These are phyloP conservation scores for Neurospora terricola DNA, from an alignment of 495 filamentous ascomycete genomes.

Conservation along the genomic window DNA sequence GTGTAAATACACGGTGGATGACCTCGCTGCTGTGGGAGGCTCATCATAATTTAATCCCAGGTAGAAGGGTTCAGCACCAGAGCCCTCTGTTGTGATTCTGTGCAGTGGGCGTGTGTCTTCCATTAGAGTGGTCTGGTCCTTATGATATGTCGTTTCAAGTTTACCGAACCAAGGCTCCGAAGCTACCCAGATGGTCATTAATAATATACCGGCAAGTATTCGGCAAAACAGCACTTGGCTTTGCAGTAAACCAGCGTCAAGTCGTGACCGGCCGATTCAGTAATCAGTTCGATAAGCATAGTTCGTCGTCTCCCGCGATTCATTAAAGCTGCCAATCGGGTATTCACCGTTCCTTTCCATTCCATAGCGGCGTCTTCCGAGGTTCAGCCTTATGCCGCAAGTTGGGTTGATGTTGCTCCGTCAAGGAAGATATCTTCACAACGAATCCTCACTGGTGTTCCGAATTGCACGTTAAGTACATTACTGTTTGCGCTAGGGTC, in stretches of 20 bases:
- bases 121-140: not conserved
- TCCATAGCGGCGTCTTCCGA: not conserved
- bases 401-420: not conserved
- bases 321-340: not conserved
- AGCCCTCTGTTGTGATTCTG: not conserved
- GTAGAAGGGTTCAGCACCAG: not conserved
- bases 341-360: not conserved
- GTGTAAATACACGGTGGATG: not conserved
- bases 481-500: not conserved
- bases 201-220: not conserved
- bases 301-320: not conserved
- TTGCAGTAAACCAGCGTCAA: not conserved
- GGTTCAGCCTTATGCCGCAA: not conserved
- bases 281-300: not conserved
- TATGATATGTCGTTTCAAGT: not conserved
- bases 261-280: not conserved
- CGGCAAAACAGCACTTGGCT: not conserved
- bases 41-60: not conserved
- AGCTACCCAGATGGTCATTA: not conserved
- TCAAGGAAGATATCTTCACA: not conserved
- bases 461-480: not conserved
- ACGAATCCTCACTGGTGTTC: not conserved
- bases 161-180: not conserved
- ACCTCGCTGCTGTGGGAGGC: not conserved
- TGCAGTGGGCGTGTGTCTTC: not conserved